Percentiles rank a stretch among this genome's conserved stretches.
Conservation (phyloP, 2,329 filamentous ascomycete species). For the Fusarium mundagurra region DNA sequence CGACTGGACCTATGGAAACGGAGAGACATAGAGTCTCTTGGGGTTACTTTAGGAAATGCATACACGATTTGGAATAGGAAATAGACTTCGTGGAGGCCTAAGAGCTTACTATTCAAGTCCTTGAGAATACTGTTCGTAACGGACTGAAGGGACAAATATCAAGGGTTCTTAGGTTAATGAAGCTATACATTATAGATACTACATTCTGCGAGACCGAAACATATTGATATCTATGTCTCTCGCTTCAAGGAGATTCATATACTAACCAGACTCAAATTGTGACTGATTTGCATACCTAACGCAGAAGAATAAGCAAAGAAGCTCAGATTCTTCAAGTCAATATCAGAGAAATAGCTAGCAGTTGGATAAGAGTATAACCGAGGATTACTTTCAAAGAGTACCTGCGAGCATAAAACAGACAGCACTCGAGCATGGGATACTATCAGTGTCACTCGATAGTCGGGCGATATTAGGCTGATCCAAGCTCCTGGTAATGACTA, state of each 20-base stretch:
- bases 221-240: not conserved
- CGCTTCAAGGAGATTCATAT: not conserved
- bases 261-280: fast-evolving
- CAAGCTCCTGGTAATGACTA: not conserved
- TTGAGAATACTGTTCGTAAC: not conserved
- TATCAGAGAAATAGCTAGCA: not conserved
- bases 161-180: not conserved
- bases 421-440: not conserved
- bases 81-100: no score
- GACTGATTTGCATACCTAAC: not conserved
- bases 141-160: not conserved
- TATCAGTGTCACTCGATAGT: not conserved
- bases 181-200: not conserved
- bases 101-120: not conserved
- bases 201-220: not conserved
- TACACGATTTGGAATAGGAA: not conserved
- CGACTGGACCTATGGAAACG: not conserved
- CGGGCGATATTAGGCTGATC: not conserved
- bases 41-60: no score
- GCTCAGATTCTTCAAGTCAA: fast-evolving
- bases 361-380: fast-evolving
- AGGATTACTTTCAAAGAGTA: not conserved
- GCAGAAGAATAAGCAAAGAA: not conserved
- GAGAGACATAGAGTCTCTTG: not conserved
- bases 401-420: not conserved